Evolutionary conservation across 2,329 filamentous ascomycete species (phyloP).

Genomic region (Westerdykella ornata): DNA sequence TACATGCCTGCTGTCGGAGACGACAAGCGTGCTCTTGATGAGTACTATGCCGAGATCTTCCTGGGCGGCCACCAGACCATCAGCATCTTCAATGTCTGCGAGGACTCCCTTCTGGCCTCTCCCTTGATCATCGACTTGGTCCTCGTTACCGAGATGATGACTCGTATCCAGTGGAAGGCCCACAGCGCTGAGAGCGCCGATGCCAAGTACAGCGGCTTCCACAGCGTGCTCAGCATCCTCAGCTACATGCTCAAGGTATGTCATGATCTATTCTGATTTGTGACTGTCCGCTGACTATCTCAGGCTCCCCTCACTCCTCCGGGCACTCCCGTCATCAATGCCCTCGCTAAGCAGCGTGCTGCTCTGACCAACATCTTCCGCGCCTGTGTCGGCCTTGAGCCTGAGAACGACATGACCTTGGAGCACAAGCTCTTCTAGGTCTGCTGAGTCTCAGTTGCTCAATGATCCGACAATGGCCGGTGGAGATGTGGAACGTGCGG

Average conservation of each 20-base stretch:
- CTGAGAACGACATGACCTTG: constrained; percentile 96
- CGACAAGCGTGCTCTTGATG: constrained; percentile 96
- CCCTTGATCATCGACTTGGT: constrained; percentile 97
- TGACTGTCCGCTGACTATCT: not conserved
- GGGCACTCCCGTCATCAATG: constrained; percentile 91
- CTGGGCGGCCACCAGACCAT: constrained; percentile 97
- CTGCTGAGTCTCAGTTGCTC: too few relatives aligned
- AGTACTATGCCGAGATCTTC: constrained; percentile 99
- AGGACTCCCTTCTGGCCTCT: constrained; percentile 92
- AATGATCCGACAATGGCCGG: too few relatives aligned
- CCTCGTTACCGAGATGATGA: constrained; percentile 94
- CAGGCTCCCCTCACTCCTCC: constrained; percentile 91
- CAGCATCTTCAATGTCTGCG: constrained; percentile 96
- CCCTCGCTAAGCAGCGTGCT: constrained; percentile 89
- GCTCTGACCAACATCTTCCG: constrained; percentile 98
- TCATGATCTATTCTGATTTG: not conserved
- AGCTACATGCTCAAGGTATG: constrained; percentile 90
- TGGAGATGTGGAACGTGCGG: too few relatives aligned
- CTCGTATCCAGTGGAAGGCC: constrained; percentile 85
- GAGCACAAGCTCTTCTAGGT: constrained; percentile 86
- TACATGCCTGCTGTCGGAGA: constrained; percentile 99
- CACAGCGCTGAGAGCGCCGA: constrained; percentile 46
- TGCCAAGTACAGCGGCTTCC: constrained; percentile 82
- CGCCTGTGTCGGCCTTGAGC: constrained; percentile 91
- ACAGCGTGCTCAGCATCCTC: constrained; percentile 91